Evolutionary conservation across 2,329 filamentous ascomycete genomes (phyloP).

Genomic region (Aspergillus brunneoviolaceus): DNA sequence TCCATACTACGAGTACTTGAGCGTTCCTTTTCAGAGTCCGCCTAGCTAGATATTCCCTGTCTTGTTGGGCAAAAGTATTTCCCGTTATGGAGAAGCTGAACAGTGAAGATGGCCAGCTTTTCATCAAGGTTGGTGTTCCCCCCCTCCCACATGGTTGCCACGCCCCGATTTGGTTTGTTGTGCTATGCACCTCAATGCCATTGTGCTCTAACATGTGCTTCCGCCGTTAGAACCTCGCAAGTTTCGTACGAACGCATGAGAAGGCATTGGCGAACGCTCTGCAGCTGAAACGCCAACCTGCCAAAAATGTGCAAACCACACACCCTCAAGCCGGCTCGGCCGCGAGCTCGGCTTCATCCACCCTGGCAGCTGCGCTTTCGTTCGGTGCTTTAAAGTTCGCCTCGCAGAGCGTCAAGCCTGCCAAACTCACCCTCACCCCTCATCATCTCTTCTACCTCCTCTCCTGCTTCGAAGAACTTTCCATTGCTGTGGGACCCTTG

Average conservation of each 20-base stretch:
- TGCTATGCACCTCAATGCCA: not conserved
- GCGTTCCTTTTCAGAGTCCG: conserved; percentile 38
- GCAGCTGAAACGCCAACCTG: conserved; percentile 71
- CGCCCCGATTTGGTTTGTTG: conserved; percentile 1
- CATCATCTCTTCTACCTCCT: conserved; percentile 97
- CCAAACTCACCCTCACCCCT: conserved; percentile 87
- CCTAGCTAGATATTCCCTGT: conserved; percentile 28
- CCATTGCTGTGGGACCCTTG: conserved; percentile 90
- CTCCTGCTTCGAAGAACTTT: conserved; percentile 89
- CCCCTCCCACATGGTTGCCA: not conserved
- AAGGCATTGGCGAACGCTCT: conserved; percentile 95
- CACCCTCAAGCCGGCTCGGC: conserved; percentile 52
- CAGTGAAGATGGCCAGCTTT: conserved; percentile 52
- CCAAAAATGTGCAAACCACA: conserved; percentile 65
- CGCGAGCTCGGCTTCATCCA: conserved; percentile 67
- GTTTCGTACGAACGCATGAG: conserved; percentile 95
- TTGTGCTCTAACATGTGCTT: conserved; percentile 10
- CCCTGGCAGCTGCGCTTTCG: conserved; percentile 80
- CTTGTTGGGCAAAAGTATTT: conserved; percentile 30
- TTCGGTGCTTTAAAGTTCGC: conserved; percentile 81
- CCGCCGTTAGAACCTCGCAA: conserved; percentile 74
- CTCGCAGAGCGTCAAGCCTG: conserved; percentile 81
- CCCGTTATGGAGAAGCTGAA: conserved; percentile 50
- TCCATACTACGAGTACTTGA: conserved; percentile 32
- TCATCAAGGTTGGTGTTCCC: conserved; percentile 44